Conservation (phyloP, 148 eudicot species). For the Rhododendron ovatum region DNA sequence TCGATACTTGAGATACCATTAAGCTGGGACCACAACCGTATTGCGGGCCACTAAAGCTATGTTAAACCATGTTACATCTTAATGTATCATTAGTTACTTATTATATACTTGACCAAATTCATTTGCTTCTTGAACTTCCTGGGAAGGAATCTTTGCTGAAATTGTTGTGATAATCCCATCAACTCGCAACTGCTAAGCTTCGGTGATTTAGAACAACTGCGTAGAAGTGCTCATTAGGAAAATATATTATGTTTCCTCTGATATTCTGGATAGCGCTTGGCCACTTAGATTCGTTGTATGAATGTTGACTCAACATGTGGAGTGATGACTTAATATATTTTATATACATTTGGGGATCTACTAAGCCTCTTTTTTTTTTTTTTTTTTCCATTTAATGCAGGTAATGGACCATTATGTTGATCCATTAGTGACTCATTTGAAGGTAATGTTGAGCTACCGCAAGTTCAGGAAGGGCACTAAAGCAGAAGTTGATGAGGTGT, state of each 20-base stretch:
- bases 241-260: neutral
- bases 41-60: neutral
- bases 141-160: neutral
- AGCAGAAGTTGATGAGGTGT: constrained; percentile 87
- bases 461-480: constrained; percentile 80
- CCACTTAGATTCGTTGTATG: neutral
- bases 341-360: neutral
- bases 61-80: neutral
- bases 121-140: neutral
- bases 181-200: neutral
- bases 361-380: neutral
- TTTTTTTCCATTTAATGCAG: constrained; percentile 30
- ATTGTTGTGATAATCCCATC: neutral
- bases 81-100: neutral
- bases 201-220: neutral
- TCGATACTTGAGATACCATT: neutral
- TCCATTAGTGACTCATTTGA: constrained; percentile 81
- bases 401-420: constrained; percentile 98
- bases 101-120: neutral
- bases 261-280: neutral
- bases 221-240: neutral
- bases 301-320: neutral
- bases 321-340: neutral
- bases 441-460: constrained; percentile 75
- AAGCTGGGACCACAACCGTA: neutral